These are phyloP conservation scores for Pseudoscleropodium purum DNA, from an alignment of 225 moss, liverwort and hornwort genomes.

Conservation along the genomic window DNA sequence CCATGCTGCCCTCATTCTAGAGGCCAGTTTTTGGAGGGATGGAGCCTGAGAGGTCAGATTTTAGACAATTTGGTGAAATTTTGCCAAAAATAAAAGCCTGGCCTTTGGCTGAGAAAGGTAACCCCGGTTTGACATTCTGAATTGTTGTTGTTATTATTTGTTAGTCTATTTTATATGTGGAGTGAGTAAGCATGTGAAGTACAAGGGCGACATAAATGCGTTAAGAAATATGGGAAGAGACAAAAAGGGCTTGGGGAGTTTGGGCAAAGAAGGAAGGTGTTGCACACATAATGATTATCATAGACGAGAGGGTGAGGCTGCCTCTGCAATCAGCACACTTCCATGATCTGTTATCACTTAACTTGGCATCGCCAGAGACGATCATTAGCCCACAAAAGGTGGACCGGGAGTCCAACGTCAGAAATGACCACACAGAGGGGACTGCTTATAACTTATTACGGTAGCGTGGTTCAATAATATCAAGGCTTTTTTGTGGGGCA, in stretches of 20 bases:
- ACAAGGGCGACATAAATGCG: neutral
- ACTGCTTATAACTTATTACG: too few relatives aligned
- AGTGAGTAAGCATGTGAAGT: neutral
- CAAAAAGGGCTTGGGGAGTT: neutral
- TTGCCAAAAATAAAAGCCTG: too few relatives aligned
- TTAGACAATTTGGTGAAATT: too few relatives aligned
- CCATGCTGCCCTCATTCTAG: too few relatives aligned
- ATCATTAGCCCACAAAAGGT: neutral
- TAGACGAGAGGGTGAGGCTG: neutral
- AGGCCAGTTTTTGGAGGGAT: too few relatives aligned
- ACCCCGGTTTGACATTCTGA: neutral
- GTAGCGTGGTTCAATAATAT: too few relatives aligned
- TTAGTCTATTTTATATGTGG: neutral
- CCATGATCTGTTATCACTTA: constrained; percentile 22
- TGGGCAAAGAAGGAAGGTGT: neutral
- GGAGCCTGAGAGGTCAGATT: too few relatives aligned
- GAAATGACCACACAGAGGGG: neutral
- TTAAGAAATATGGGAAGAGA: neutral
- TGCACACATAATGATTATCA: neutral
- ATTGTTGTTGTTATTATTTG: neutral
- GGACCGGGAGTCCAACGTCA: neutral
- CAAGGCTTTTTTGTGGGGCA: too few relatives aligned
- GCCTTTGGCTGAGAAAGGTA: neutral
- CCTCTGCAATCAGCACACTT: constrained; percentile 7
- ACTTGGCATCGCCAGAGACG: neutral